Conservation (phyloP, 441 rosid genomes). For the Arabidopsis hybrid region DNA sequence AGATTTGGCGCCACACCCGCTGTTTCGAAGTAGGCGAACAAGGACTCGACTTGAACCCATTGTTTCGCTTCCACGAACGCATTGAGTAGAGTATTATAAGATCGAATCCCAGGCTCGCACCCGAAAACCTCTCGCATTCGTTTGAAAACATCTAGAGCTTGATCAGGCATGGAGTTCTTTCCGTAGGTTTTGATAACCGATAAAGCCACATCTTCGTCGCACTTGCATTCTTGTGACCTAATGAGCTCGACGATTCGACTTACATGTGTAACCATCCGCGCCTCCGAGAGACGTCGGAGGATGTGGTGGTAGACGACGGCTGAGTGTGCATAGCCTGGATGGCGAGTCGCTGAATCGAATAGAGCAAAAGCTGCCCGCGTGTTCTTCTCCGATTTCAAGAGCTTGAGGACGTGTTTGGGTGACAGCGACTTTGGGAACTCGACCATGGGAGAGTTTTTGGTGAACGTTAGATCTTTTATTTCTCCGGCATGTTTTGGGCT, state of each 20-base stretch:
- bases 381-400: constrained; percentile 67
- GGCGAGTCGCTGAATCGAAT: constrained; percentile 69
- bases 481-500: constrained; percentile 28
- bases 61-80: constrained; percentile 63
- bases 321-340: constrained; percentile 61
- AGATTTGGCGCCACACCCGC: constrained; percentile 65
- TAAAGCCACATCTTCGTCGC: constrained; percentile 73
- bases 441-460: constrained; percentile 50
- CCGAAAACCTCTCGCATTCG: constrained; percentile 71
- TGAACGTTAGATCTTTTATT: constrained; percentile 33
- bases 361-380: constrained; percentile 60
- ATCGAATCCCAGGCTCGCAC: constrained; percentile 73
- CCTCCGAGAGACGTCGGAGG: constrained; percentile 71
- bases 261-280: constrained; percentile 56
- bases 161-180: constrained; percentile 61
- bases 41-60: constrained; percentile 64
- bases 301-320: constrained; percentile 70
- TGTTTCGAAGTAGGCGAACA: constrained; percentile 56
- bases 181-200: constrained; percentile 70
- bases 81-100: constrained; percentile 67
- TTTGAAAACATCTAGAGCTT: constrained; percentile 67
- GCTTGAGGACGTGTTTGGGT: constrained; percentile 62
- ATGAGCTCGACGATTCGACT: constrained; percentile 66
- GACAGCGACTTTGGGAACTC: constrained; percentile 57
- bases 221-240: constrained; percentile 51